These are phyloP conservation scores for Phytophthora pinifolia DNA, from an alignment of 352 stramenopile genomes.

Conservation along the genomic window DNA sequence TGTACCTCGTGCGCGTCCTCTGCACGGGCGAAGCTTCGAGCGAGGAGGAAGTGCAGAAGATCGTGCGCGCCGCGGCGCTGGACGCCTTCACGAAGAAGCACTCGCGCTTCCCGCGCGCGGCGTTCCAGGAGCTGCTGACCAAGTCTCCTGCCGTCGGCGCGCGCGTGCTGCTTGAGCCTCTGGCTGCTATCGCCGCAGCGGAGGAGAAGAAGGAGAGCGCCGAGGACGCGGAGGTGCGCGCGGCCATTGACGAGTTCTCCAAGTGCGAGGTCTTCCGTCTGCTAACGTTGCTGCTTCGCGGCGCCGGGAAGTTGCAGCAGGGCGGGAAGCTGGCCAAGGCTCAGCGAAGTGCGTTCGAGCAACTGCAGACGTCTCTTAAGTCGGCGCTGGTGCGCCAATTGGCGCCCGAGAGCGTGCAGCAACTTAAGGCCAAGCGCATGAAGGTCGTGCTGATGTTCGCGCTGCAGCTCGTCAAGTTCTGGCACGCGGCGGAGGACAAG, in stretches of 20 bases:
- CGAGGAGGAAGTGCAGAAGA: conserved; percentile 29
- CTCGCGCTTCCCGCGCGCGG: conserved; percentile 63
- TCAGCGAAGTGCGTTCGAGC: conserved; percentile 40
- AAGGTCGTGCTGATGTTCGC: conserved; percentile 69
- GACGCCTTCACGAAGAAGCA: conserved; percentile 87
- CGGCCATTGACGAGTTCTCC: conserved; percentile 73
- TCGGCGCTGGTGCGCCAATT: conserved; percentile 50
- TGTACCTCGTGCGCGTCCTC: conserved; percentile 65
- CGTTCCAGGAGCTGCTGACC: conserved; percentile 69
- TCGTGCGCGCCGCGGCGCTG: conserved; percentile 35
- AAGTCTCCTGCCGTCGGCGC: conserved; percentile 52
- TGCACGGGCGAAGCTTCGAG: conserved; percentile 20
- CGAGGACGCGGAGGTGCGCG: conserved; percentile 14
- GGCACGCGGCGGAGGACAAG: conserved; percentile 26
- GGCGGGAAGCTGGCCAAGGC: conserved; percentile 23
- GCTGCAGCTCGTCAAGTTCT: conserved; percentile 70
- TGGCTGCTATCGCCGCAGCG: conserved; percentile 48
- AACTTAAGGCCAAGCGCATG: conserved; percentile 77
- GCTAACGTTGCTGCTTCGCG: conserved; percentile 57
- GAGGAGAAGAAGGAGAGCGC: conserved; percentile 30
- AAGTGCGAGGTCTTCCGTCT: conserved; percentile 76
- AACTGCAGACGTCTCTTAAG: conserved; percentile 36
- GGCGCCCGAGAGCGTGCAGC: conserved; percentile 34
- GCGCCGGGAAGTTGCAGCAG: conserved; percentile 27
- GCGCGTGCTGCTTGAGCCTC: conserved; percentile 56